Percentiles rank a stretch among this genome's conserved stretches.
phyloP scores from a whole-genome alignment of 306 rosid species.

The Dryas alaskensis region DNA sequence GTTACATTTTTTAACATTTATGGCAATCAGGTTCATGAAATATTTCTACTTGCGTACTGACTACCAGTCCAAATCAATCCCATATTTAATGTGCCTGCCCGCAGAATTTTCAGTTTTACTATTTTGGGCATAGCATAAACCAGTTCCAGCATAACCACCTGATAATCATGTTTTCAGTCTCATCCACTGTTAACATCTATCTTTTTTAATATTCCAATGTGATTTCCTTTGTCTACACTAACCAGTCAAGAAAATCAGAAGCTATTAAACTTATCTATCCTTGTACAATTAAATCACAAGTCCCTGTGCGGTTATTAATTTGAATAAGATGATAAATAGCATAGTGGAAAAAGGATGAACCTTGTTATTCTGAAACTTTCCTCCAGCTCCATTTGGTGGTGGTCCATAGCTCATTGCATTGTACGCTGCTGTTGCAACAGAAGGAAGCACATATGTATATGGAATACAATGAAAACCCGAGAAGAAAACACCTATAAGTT shows the following conservation, averaged over 20 bases:
- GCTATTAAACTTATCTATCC: not conserved
- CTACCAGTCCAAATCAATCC: not conserved
- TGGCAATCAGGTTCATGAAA: not conserved
- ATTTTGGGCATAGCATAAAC: not conserved
- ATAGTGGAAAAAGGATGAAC: slow-evolving; percentile 41
- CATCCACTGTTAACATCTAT: not conserved
- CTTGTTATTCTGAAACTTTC: slow-evolving; percentile 76
- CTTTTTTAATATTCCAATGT: not conserved
- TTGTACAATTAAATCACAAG: not conserved
- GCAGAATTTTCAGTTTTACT: not conserved
- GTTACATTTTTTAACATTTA: not conserved
- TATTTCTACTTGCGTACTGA: not conserved
- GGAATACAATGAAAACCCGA: slow-evolving; percentile 68
- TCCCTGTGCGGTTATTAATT: slow-evolving; percentile 8
- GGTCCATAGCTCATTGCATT: slow-evolving; percentile 55
- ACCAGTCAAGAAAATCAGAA: not conserved
- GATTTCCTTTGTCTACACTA: not conserved
- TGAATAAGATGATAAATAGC: slow-evolving; percentile 21
- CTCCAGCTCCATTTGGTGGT: slow-evolving; percentile 64
- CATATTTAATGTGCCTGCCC: not conserved
- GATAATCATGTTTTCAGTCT: not conserved
- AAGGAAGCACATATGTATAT: slow-evolving; percentile 62
- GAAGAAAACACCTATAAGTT: slow-evolving; percentile 56
- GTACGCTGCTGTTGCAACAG: slow-evolving; percentile 72
- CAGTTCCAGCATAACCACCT: not conserved